phyloP scores from a whole-genome alignment of 306 rosid species.

The Fragaria iinumae region DNA sequence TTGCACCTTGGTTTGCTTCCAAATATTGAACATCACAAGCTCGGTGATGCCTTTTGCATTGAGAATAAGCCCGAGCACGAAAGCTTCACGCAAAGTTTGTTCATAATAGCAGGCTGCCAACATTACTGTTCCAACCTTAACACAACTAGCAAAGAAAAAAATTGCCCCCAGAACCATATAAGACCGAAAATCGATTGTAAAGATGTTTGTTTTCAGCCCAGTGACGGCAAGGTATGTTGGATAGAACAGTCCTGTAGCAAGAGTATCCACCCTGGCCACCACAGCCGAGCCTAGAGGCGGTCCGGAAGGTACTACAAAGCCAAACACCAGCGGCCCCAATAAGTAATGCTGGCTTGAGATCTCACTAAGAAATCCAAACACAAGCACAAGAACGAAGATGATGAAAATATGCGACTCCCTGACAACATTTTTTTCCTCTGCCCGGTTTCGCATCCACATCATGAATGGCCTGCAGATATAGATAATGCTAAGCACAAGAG shows the following conservation, averaged over 20 bases:
- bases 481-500: conserved; percentile 11
- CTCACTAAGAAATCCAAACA: conserved; percentile 39
- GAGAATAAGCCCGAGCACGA: conserved; percentile 51
- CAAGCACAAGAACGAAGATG: conserved; percentile 34
- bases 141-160: conserved; percentile 20
- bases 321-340: conserved; percentile 54
- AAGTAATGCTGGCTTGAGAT: conserved; percentile 50
- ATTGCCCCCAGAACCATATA: conserved; percentile 24
- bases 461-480: conserved; percentile 34
- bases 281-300: conserved; percentile 62
- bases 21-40: conserved; percentile 42
- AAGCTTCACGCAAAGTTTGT: conserved; percentile 34
- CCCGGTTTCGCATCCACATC: conserved; percentile 20
- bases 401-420: conserved; percentile 21
- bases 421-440: conserved; percentile 23
- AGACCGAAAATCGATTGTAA: conserved; percentile 14
- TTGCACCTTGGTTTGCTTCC: conserved; percentile 45
- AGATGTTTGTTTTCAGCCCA: conserved; percentile 55
- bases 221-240: conserved; percentile 56
- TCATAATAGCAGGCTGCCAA: conserved; percentile 38
- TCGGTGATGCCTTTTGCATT: conserved; percentile 65
- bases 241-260: conserved; percentile 38
- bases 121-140: conserved; percentile 53
- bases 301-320: conserved; percentile 55
- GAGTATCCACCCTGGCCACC: conserved; percentile 38